Evolutionary conservation across 2,329 filamentous ascomycete species (phyloP).

Genomic region (Raffaelea albimanens): DNA sequence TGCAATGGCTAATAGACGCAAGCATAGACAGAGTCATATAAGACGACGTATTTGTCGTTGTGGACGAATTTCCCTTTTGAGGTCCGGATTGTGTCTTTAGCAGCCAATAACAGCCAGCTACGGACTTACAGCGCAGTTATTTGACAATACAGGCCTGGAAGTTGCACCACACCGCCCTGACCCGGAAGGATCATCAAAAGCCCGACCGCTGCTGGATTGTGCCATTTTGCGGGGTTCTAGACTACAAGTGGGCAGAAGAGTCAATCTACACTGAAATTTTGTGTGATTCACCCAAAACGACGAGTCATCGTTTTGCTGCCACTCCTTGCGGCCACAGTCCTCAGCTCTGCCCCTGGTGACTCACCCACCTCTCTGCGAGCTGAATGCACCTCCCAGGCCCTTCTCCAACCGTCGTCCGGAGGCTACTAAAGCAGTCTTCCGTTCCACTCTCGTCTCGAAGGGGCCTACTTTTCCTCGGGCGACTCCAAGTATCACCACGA

Average conservation of each 20-base stretch:
- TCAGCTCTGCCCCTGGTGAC: conserved; percentile 2
- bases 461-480: background rate
- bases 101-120: too few species aligned
- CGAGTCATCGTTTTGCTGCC: background rate
- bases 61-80: too few species aligned
- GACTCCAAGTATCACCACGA: background rate
- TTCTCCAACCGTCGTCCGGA: conserved; percentile 1
- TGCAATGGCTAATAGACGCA: too few species aligned
- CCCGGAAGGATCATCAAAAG: conserved; percentile 7
- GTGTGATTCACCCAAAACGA: conserved; percentile 1
- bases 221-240: conserved; percentile 6
- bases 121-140: too few species aligned
- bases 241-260: background rate
- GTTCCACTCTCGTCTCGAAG: background rate
- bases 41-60: too few species aligned
- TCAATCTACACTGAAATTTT: background rate
- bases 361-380: background rate
- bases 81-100: too few species aligned
- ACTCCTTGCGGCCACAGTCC: background rate
- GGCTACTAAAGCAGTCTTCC: conserved; percentile 1
- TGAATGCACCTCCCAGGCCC: conserved; percentile 9
- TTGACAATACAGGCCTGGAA: too few species aligned
- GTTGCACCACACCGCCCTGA: too few species aligned
- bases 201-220: conserved; percentile 3
- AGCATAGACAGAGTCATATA: too few species aligned